Base-by-base conservation (phyloP, 352 stramenopile genomes). In the Globisporangium recalcitrans region DNA sequence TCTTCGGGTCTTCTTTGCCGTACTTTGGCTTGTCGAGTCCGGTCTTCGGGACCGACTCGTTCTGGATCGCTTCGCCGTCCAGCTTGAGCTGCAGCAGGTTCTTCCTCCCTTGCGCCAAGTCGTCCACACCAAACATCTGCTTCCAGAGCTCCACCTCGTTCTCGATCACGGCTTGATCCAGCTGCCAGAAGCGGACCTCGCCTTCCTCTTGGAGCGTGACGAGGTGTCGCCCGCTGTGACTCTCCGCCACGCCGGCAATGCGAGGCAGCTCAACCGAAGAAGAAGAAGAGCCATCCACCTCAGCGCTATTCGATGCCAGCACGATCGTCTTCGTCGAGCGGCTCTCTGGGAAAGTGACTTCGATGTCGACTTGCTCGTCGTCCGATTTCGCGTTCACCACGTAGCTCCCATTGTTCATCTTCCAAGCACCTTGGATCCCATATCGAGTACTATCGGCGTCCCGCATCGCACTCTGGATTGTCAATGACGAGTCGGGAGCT, bases 1-100 rank as follows among this genome's bases (percentile, higher is more conserved):
- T 98, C 31, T 97, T 90, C 19, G 88, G 82, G 65, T 99, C 96
- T 21, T 95, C 85, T 73, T 98, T 98, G 42, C 96, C 95, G 63
- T 96, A 75, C 70, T 99, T 99, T 0, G 96, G 95, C 14, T 68
- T 46, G 32, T 85, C 70, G 0, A 95, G 58, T 5, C 77, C 86
- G 4, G 86, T 95, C 51, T 77, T 85, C 1, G 87, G 85, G 0
- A 65, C 77, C 19, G 84, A 94, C 53, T 74, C 71, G 7, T 64
- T 66, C 11, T 68, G 64, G 1, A 71, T 64, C 38, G 72, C 61
- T 6, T 69, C 62, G 1, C 79, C 80, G 52, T 87, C 58, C 10
- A 88, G 48, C 63, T 87, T 87, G 40, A 90, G 67, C 22, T 81
- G 44, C 10, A 90, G 57, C n/a, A 26, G 34, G 6, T 38, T 36